Conservation (phyloP, 2,329 filamentous ascomycete species). For the Xylariales sp. region DNA sequence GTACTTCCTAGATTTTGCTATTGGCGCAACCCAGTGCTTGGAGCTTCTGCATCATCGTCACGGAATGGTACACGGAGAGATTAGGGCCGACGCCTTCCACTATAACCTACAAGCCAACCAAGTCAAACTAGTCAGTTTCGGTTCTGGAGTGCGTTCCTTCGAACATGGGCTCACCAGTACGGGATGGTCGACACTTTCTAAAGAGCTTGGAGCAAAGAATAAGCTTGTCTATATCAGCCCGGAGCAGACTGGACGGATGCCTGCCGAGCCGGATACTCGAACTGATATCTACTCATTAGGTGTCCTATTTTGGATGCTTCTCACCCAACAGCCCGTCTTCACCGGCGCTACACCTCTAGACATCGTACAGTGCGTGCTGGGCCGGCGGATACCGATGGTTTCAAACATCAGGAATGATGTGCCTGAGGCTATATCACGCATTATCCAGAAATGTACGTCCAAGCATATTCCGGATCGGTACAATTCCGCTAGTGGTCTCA, state of each 20-base stretch:
- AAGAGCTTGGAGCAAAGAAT: slow-evolving; percentile 85
- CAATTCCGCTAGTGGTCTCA: slow-evolving; percentile 87
- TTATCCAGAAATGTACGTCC: slow-evolving; percentile 92
- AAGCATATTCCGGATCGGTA: slow-evolving; percentile 90
- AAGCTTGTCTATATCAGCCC: slow-evolving; percentile 94
- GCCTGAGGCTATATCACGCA: slow-evolving; percentile 81
- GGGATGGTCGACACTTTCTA: slow-evolving; percentile 86
- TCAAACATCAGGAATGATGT: slow-evolving; percentile 83
- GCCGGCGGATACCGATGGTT: slow-evolving; percentile 79
- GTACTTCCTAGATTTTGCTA: slow-evolving; percentile 88
- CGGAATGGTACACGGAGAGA: slow-evolving; percentile 88
- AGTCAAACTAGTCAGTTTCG: slow-evolving; percentile 86
- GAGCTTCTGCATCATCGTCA: slow-evolving; percentile 92
- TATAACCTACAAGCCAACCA: slow-evolving; percentile 76
- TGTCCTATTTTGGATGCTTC: slow-evolving; percentile 86
- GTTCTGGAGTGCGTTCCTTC: slow-evolving; percentile 86
- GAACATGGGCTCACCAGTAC: slow-evolving; percentile 88
- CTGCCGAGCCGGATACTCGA: slow-evolving; percentile 88
- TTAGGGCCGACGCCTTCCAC: slow-evolving; percentile 91
- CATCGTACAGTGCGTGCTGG: slow-evolving; percentile 89
- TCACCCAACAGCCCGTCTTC: slow-evolving; percentile 84
- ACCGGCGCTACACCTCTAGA: slow-evolving; percentile 84
- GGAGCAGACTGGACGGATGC: slow-evolving; percentile 93
- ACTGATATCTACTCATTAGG: slow-evolving; percentile 96
- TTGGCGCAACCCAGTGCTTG: slow-evolving; percentile 85